Evolutionary conservation across 192 early-diverging fungal genomes (phyloP).

Genomic region (Backusella parvicylindrica): DNA sequence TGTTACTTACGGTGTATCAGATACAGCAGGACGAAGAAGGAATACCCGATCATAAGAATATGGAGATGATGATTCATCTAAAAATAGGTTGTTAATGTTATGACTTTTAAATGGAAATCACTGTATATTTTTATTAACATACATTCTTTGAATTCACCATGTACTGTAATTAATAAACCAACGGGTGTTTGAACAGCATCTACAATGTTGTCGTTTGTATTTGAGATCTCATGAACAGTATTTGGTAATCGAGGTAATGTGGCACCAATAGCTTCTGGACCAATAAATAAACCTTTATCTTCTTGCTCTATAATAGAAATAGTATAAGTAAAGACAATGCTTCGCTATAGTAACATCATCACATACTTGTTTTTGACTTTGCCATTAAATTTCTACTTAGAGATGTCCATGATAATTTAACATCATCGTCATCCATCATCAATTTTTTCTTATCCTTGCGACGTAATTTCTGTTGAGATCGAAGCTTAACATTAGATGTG

Average conservation of each 20-base stretch:
- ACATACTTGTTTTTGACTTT: constrained; percentile 22
- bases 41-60: constrained; percentile 49
- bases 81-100: not conserved
- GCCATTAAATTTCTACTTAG: constrained; percentile 14
- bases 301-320: not conserved
- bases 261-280: constrained; percentile 15
- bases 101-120: not conserved
- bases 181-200: constrained; percentile 47
- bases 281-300: constrained; percentile 5
- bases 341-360: not conserved
- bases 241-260: constrained; percentile 28
- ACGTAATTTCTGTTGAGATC: not conserved
- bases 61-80: not conserved
- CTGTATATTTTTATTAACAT: not conserved
- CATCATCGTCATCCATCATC: constrained; percentile 18
- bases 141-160: constrained; percentile 38
- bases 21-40: constrained; percentile 41
- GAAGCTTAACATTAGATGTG: constrained; percentile 8
- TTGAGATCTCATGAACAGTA: constrained; percentile 38
- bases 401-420: constrained; percentile 10
- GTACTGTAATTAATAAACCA: constrained; percentile 23
- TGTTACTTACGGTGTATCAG: constrained; percentile 22
- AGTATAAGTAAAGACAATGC: not conserved
- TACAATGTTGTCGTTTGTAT: constrained; percentile 33
- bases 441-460: constrained; percentile 23